Evolutionary conservation across 108 stramenopile genomes (phyloP).

Genomic region (Aurantiochytrium sp.): DNA sequence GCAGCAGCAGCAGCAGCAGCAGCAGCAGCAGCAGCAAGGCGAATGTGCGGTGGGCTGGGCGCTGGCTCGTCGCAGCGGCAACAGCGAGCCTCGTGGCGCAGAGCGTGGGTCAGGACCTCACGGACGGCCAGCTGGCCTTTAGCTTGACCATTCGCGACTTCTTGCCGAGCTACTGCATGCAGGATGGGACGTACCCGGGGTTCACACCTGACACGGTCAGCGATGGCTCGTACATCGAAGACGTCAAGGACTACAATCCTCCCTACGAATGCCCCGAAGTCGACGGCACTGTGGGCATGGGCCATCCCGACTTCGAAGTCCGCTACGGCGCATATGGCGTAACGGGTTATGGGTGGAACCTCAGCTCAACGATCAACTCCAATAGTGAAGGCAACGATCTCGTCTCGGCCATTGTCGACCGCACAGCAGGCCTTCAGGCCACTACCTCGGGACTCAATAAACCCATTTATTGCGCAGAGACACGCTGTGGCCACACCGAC

Average conservation of each 20-base stretch:
- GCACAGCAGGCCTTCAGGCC: background rate
- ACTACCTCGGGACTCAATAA: background rate
- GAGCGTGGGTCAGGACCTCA: too few species aligned
- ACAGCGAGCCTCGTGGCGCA: too few species aligned
- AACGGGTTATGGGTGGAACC: background rate
- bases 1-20: too few species aligned
- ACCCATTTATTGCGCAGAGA: background rate
- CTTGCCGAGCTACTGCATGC: too few species aligned
- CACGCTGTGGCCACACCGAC: background rate
- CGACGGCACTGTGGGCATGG: background rate
- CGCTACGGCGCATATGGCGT: background rate
- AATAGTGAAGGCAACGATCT: background rate
- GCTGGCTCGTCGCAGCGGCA: too few species aligned
- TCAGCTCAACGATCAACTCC: background rate
- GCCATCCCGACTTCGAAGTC: background rate
- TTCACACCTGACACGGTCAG: background rate
- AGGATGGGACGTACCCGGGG: too few species aligned
- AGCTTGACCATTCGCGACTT: too few species aligned
- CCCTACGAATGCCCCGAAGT: background rate
- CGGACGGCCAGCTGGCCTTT: too few species aligned
- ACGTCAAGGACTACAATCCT: too few species aligned
- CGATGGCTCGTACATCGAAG: background rate
- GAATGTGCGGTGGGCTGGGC: too few species aligned
- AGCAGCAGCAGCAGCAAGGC: too few species aligned
- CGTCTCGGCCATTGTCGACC: background rate